Base-by-base conservation (phyloP, 192 early-diverging fungal species). In the Podila epicladia region DNA sequence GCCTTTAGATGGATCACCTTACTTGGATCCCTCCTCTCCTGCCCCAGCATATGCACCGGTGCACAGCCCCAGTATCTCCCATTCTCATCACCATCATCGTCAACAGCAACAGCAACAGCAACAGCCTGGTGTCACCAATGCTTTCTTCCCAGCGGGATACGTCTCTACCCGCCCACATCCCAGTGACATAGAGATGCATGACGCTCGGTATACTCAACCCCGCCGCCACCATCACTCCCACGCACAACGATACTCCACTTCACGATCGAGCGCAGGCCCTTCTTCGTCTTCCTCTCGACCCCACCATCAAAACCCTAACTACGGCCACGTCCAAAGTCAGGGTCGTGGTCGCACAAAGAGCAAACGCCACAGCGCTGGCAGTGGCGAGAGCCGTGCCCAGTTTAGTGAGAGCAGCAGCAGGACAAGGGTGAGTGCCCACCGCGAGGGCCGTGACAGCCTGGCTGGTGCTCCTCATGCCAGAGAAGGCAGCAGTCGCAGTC, bases 171-270 rank as follows among this genome's bases (percentile, higher is more conserved):
- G 48, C 32, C 69, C 69, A 12, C 60, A 51, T 26, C 69, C 69
- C 48, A 73, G 38, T 11, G 67, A 75, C 17, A 19, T 75, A 9
- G 74, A 75, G 38, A 62, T 51, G 41, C 67, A 75, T 28, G n/a
- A 26, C 8, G 8, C 41, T 45, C 41, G 41, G 41, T 53, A 63
- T 38, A 37, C 24, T 22, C 61, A 55, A 28, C 32, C 55, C 32
- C 9, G 31, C 41, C 41, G 12, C 11, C 3, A 45, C 41, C 41
- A 45, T 45, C 41, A 17, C 13, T 45, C 41, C 15, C 41, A 45
- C 41, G 15, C 41, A 4, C 41, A 45, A 45, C 41, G 41, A 45
- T 4, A 45, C 41, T 3, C 41, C 15, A 45, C 41, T 15, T 45
- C 41, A 17, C 41, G 41, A 45, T 45, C 41, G 41, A 45, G 13